These are phyloP conservation scores for Globisporangium megalacanthum DNA, from an alignment of 352 stramenopile species.

Conservation along the genomic window DNA sequence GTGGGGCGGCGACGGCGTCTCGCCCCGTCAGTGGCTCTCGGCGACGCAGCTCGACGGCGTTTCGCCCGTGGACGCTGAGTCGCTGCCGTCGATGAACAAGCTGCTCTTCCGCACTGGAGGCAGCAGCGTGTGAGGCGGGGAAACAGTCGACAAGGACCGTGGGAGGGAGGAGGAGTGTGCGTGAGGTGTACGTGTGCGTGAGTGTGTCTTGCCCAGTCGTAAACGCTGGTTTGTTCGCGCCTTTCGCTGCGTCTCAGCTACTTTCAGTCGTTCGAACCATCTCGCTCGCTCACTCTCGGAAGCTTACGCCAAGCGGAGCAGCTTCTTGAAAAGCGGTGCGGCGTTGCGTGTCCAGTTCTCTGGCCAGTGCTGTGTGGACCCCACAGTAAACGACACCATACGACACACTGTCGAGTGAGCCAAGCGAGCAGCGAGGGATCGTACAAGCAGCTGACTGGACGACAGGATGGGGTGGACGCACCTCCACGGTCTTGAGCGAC, in stretches of 20 bases:
- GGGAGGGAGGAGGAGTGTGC: no score
- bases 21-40: conserved; percentile 9
- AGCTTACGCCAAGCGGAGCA: conserved; percentile 25
- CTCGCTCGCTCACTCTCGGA: conserved; percentile 1
- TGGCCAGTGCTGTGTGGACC: conserved; percentile 50
- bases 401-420: background rate
- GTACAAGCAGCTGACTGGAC: no score
- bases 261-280: background rate
- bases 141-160: no score
- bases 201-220: background rate
- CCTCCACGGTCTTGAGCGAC: conserved; percentile 56
- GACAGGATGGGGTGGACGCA: conserved; percentile 12
- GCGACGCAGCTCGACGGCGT: background rate
- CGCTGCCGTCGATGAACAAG: conserved; percentile 60
- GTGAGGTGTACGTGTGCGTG: background rate
- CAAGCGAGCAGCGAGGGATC: no score
- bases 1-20: conserved; percentile 3
- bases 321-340: conserved; percentile 53
- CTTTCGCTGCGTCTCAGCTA: background rate
- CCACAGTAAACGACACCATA: background rate
- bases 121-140: background rate
- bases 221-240: background rate
- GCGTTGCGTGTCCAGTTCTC: conserved; percentile 70
- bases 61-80: conserved; percentile 21
- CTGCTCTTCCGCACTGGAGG: conserved; percentile 35